Base-by-base conservation (phyloP, 2,329 filamentous ascomycete species). In the Sporothrix protearum region DNA sequence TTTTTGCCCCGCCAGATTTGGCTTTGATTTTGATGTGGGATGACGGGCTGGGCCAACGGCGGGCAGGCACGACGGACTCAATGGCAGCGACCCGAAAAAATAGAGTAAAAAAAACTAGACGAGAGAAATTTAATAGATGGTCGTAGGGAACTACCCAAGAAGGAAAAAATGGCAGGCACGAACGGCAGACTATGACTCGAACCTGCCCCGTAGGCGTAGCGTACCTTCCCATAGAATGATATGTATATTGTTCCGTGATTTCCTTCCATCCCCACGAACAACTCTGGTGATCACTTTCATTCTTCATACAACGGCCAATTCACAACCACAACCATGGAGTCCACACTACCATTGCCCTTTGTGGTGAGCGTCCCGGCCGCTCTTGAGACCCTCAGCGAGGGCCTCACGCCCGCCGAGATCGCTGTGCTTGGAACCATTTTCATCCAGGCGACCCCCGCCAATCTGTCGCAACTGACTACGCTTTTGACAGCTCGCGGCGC, bases 261-360 rank as follows among this genome's bases (percentile, higher is more conserved):
- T 39, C 36, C 22, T 22, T 45, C 2, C 55, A 30, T n/a, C 22
- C 10, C 36, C 3, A 45, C 22, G 28, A 22, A 53, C 49, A 22
- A 53, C 57, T 63, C 59, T 64, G 59, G 59, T 64, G 59, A 64
- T 64, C 59, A 45, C 36, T 63, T 28, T 61, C 22, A 33, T 33
- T 36, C 1, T 19, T 36, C 28, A 16, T 25, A 57, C 25, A n/a
- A 47, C 22, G 53, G 16, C 59, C 59, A 42, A n/a, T 28, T n/a
- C 42, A 22, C 42, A 9, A 30, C 47, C 51, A 49, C 64, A 49
- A 53, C 9, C 61, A 91, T 91, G 88, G 89, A 91, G 80, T 88
- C 88, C 39, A 88, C 85, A 73, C 83, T 90, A 28, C 87, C 88
- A 10, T 81, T 91, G 69, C 89, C 88, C 30, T 90, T 91, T 77